Evolutionary conservation across 2,329 filamentous ascomycete genomes (phyloP).

Genomic region (Aquanectria penicillioides): DNA sequence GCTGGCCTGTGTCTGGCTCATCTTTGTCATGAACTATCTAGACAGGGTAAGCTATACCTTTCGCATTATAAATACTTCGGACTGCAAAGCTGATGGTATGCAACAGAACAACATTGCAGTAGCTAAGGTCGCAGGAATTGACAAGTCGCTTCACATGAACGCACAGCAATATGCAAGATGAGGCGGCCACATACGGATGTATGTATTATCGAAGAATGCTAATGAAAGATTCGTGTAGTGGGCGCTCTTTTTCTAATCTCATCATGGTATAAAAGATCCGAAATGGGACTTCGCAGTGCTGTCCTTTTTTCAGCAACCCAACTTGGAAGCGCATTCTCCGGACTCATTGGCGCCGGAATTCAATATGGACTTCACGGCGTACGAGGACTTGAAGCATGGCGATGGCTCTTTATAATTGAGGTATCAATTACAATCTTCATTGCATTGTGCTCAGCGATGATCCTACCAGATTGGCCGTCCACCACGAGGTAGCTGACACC

Average conservation of each 20-base stretch:
- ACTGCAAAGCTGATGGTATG: no score
- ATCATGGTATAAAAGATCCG: conserved; percentile 24
- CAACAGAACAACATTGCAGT: conserved; percentile 22
- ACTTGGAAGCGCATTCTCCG: conserved; percentile 19
- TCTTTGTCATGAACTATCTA: conserved; percentile 23
- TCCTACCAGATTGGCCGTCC: conserved; percentile 18
- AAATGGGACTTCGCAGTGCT: conserved; percentile 21
- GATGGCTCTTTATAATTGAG: conserved; percentile 24
- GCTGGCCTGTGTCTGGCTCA: conserved; percentile 18
- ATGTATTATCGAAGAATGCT: not conserved
- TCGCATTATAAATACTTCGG: not conserved
- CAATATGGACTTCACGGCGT: conserved; percentile 18
- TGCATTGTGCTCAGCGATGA: conserved; percentile 5
- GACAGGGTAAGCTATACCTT: conserved; percentile 1
- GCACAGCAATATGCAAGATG: conserved; percentile 12
- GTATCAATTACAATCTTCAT: conserved; percentile 18
- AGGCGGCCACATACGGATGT: not conserved
- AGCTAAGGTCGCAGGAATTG: conserved; percentile 19
- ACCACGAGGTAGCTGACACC: conserved; percentile 19
- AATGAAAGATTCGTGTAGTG: not conserved
- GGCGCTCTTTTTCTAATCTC: conserved; percentile 26
- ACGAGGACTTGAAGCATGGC: conserved; percentile 17
- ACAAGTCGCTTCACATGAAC: conserved; percentile 5
- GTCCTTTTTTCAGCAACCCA: conserved; percentile 23
- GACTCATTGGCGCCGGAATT: conserved; percentile 21